Percentiles rank a stretch among this genome's conserved stretches.
phyloP scores from a whole-genome alignment of 208 protist genomes.

The Crithidia sp. region DNA sequence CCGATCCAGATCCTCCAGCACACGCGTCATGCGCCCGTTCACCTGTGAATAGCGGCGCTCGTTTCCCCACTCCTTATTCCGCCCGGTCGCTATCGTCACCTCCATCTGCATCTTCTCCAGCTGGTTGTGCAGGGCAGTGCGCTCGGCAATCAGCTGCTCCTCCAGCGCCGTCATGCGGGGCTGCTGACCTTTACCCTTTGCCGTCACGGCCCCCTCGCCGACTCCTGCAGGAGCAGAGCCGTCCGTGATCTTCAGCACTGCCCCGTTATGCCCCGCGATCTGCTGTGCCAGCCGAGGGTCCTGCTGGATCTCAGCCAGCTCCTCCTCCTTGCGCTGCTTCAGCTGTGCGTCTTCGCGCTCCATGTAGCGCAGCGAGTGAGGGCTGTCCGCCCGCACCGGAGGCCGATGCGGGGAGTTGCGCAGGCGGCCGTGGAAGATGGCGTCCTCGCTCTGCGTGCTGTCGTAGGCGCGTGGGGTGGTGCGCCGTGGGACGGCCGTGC shows the following conservation, averaged over 20 bases:
- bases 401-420: not conserved
- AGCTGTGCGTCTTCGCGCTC: constrained; percentile 34
- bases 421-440: constrained; percentile 33
- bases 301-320: constrained; percentile 23
- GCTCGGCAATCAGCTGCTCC: constrained; percentile 45
- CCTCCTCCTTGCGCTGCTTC: constrained; percentile 17
- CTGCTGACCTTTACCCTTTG: not conserved
- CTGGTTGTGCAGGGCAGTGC: constrained; percentile 39
- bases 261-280: not conserved
- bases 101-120: constrained; percentile 60
- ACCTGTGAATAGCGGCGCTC: constrained; percentile 55
- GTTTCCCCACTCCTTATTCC: constrained; percentile 41
- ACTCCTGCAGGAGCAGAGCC: not conserved
- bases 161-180: constrained; percentile 34
- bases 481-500: constrained; percentile 37
- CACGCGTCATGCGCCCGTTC: constrained; percentile 48
- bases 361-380: constrained; percentile 40
- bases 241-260: constrained; percentile 6
- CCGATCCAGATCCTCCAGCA: constrained; percentile 46
- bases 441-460: constrained; percentile 40
- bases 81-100: constrained; percentile 22
- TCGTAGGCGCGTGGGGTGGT: constrained; percentile 19
- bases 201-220: not conserved
- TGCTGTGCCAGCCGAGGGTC: constrained; percentile 1
- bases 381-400: constrained; percentile 33